A percentile compares a stretch with the other conserved stretches of the same genome.
These are phyloP conservation scores for Geotrichum australiense DNA, from an alignment of 1,139 yeast species.

Conservation along the genomic window DNA sequence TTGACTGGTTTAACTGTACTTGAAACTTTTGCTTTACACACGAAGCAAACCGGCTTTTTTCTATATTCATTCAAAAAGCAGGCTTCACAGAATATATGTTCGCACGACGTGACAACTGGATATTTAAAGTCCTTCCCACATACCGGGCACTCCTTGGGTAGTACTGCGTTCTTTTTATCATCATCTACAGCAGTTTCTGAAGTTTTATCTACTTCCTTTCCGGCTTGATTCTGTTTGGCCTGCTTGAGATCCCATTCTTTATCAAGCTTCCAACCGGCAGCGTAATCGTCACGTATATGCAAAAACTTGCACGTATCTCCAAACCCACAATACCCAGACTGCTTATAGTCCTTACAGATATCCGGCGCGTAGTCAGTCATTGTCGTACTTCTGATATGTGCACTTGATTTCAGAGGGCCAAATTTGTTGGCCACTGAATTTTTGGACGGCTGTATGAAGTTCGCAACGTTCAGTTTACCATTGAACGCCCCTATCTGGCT, in stretches of 20 bases:
- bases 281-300: constrained; percentile 83
- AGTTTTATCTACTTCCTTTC: constrained; percentile 1
- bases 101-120: constrained; percentile 59
- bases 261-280: constrained; percentile 59
- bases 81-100: constrained; percentile 57
- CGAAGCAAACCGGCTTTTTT: constrained; percentile 51
- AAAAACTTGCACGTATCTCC: constrained; percentile 98
- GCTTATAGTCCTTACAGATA: constrained; percentile 85
- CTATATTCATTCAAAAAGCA: constrained; percentile 54
- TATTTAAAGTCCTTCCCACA: constrained; percentile 51
- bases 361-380: constrained; percentile 90
- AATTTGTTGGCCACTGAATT: constrained; percentile 19
- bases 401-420: constrained; percentile 41
- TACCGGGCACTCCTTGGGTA: constrained; percentile 48
- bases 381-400: constrained; percentile 61
- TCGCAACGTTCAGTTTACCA: constrained; percentile 15
- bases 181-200: constrained; percentile 18
- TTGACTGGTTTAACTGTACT: constrained; percentile 43
- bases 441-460: constrained; percentile 6
- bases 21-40: constrained; percentile 51
- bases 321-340: constrained; percentile 93
- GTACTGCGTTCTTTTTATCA: constrained; percentile 5
- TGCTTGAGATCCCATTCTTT: constrained; percentile 60
- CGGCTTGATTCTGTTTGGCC: constrained; percentile 17
- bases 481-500: constrained; percentile 14